These are phyloP conservation scores for Emmonsia crescens DNA, from an alignment of 2,329 filamentous ascomycete genomes.

Conservation along the genomic window DNA sequence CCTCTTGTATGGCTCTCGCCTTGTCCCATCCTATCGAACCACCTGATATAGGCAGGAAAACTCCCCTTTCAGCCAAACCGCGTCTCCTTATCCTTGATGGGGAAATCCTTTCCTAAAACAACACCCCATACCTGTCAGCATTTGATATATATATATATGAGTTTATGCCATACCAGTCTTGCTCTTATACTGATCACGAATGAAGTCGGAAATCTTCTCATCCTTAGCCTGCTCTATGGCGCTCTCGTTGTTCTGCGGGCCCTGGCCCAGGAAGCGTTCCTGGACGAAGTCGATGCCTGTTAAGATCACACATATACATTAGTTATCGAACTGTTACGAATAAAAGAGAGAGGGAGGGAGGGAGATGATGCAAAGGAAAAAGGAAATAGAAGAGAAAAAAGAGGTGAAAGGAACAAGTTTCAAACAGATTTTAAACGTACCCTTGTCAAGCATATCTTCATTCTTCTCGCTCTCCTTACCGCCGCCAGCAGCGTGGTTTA, in stretches of 20 bases:
- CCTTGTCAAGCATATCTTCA: constrained; percentile 73
- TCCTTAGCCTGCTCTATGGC: constrained; percentile 77
- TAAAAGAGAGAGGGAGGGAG: neutral
- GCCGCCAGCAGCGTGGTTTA: constrained; percentile 62
- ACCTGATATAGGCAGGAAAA: neutral
- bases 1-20: neutral
- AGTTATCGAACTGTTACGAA: neutral
- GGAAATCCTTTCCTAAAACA: neutral
- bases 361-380: neutral
- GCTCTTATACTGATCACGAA: constrained; percentile 23
- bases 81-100: constrained; percentile 1
- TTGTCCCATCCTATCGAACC: neutral
- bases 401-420: neutral
- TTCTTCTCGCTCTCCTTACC: constrained; percentile 67
- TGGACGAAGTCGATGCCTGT: constrained; percentile 67
- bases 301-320: neutral
- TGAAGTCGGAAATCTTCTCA: constrained; percentile 24
- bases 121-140: neutral
- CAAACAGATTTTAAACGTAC: constrained; percentile 31
- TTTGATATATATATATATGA: neutral
- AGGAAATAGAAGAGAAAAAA: neutral
- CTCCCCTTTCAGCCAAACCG: neutral
- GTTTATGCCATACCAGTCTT: constrained; percentile 5
- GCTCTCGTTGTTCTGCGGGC: constrained; percentile 59
- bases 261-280: constrained; percentile 60